phyloP scores from a whole-genome alignment of 192 early-diverging fungal genomes.

The Gamsiella multidivaricata region DNA sequence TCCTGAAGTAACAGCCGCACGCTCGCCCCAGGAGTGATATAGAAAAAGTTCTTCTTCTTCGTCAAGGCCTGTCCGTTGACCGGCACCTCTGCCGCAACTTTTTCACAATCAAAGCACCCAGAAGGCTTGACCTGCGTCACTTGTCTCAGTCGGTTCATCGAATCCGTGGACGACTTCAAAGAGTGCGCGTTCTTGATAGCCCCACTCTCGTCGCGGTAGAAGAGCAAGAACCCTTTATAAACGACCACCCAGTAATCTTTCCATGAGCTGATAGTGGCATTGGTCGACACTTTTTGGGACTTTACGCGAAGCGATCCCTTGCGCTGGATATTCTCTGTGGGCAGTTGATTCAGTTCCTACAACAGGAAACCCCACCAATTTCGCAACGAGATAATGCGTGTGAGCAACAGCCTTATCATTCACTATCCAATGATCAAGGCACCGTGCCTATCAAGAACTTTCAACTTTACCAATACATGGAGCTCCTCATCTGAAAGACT shows the following conservation, averaged over 20 bases:
- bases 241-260: conserved; percentile 52
- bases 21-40: conserved; percentile 34
- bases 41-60: conserved; percentile 49
- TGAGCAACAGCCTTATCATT: background rate
- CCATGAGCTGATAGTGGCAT: conserved; percentile 53
- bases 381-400: background rate
- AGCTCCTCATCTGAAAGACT: conserved; percentile 45
- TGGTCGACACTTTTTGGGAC: conserved; percentile 42
- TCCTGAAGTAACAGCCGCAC: conserved; percentile 46
- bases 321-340: conserved; percentile 47
- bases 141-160: conserved; percentile 17
- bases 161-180: conserved; percentile 21
- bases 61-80: conserved; percentile 21
- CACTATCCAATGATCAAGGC: too few species aligned
- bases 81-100: conserved; percentile 32
- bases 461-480: conserved; percentile 15
- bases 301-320: conserved; percentile 62
- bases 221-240: conserved; percentile 46
- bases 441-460: too few species aligned
- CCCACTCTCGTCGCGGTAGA: conserved; percentile 38
- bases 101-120: conserved; percentile 45
- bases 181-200: conserved; percentile 23
- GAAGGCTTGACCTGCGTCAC: conserved; percentile 43
- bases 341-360: conserved; percentile 59
- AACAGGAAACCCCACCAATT: too few species aligned